phyloP scores from a whole-genome alignment of 2,329 filamentous ascomycete genomes.

The Xylaria sp. region DNA sequence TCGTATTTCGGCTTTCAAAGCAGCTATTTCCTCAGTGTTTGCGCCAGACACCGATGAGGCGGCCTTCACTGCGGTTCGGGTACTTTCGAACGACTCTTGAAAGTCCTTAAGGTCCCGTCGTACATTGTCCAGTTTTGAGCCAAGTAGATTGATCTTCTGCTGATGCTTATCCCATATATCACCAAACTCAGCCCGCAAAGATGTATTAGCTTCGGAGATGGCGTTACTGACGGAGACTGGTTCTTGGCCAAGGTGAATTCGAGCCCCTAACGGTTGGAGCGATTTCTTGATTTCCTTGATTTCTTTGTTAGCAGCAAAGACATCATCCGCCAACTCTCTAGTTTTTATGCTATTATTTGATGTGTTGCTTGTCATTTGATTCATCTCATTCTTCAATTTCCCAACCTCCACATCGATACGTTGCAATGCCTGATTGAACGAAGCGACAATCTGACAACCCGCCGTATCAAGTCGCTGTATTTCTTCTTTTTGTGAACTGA shows the following conservation, averaged over 20 bases:
- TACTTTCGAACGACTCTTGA: conserved; percentile 25
- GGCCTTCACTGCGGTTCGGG: conserved; percentile 35
- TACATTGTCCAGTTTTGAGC: conserved; percentile 12
- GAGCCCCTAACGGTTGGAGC: conserved; percentile 9
- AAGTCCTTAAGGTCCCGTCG: conserved; percentile 10
- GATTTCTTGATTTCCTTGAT: conserved; percentile 29
- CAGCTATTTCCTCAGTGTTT: conserved; percentile 41
- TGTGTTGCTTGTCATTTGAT: conserved; percentile 37
- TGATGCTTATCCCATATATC: conserved; percentile 8
- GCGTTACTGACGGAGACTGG: conserved; percentile 21
- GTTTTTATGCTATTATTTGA: conserved; percentile 2
- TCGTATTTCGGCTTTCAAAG: conserved; percentile 43
- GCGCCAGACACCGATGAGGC: conserved; percentile 34
- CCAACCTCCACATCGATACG: conserved; percentile 45
- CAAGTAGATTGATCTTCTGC: conserved; percentile 17
- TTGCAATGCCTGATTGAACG: conserved; percentile 44
- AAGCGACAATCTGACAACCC: conserved; percentile 46
- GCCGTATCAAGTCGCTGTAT: conserved; percentile 46
- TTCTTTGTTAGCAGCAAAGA: conserved; percentile 38
- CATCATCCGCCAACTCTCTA: conserved; percentile 31
- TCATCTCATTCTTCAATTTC: conserved; percentile 41
- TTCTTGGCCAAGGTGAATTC: conserved; percentile 22
- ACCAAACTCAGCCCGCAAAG: conserved; percentile 23
- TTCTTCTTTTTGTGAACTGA: conserved; percentile 44
- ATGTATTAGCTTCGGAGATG: conserved; percentile 35